Evolutionary conservation across 768 basidiomycete genomes (phyloP), one percentile per base, ranked within the genome.

Genomic region (Solioccasus polychromus): DNA sequence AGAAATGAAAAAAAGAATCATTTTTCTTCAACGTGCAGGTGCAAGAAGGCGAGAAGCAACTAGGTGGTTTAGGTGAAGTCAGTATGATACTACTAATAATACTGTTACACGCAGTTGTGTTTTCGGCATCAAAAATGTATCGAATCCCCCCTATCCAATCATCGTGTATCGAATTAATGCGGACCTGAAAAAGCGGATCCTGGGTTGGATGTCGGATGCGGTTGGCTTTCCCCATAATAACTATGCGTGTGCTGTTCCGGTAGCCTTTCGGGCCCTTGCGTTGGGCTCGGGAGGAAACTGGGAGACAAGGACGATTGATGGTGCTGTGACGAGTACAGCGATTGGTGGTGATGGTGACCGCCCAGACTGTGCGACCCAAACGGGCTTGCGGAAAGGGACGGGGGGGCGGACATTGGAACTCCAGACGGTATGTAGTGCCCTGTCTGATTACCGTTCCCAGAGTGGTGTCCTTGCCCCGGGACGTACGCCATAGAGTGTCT

Each of bases 351-450:
- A 17, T 58, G 64, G 42, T 58, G 63, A 34, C 47, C 50, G 20
- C 57, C 48, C 9, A 66, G 41, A 28, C 31, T 59, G 49, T 66
- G 64, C 17, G 64, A 64, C 15, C 44, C 53, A 23, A 55, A 66
- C 14, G 60, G 58, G 35, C 74, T 72, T 44, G 62, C 65, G 24
- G 76, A 68, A 52, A 79, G 61, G 39, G 79, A 70, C 18, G 78
- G 68, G 0, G 78, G 72, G 5, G 79, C 76, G 17, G 79, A 76
- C 55, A 80, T 68, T 8, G 80, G 77, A 18, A 79, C 69, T 3
- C 66, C 64, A 26, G 64, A 66, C 14, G 66, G 53, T 30, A 66
- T 49, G 35, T 68, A 66, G 41, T 63, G 61, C 5, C 55, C 54
- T 9, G 53, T 52, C 17, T 61, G 66, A 37, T 52, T 47, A 22